Base-by-base conservation (phyloP, 768 basidiomycete species). In the Boletus pseudo-olivaceus region DNA sequence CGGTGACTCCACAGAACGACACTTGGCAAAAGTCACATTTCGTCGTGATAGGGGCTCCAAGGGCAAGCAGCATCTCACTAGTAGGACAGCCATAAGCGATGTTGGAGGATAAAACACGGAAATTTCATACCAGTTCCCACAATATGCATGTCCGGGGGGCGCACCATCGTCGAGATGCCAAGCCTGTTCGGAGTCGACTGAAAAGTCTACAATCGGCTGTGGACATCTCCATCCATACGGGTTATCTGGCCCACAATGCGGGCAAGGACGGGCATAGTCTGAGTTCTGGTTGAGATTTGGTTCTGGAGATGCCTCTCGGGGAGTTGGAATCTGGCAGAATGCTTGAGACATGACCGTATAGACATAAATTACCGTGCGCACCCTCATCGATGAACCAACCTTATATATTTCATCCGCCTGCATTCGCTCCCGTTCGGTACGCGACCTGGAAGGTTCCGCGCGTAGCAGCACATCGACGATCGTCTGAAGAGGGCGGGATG, bases 401-500 rank as follows among this genome's bases (percentile, higher is more conserved):
- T 77, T 80, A 63, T 93, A 93, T 26, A 93, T 72, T 53, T 90
- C 88, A 62, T 93, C 91, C 4, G 91, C 91, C 70, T 93, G 91
- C 53, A 80, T 76, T 20, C 84, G 81, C 66, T 93, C 91, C 37
- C 85, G 75, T 62, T 81, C 81, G 33, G 85, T 72, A 43, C 91
- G 84, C 43, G 78, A 77, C 64, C 80, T 83, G 34, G 83, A 79
- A 14, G 91, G 91, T 15, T 83, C 84, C 38, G 76, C 73, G n/a
- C 86, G 86, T 32, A 91, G 73, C 27, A 93, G 71, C 7, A 84
- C 70, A 62, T 93, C 89, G 52, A 92, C 70, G 58, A 92, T 79
- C 37, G 80, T 73, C 67, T 93, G 87, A 14, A 93, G 70, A 3
- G 82, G 79, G 29, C 91, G 83, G 54, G 87, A 92, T 19, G 87